Evolutionary conservation across 495 filamentous ascomycete genomes (phyloP).

Genomic region (Talaromyces wortmannii): DNA sequence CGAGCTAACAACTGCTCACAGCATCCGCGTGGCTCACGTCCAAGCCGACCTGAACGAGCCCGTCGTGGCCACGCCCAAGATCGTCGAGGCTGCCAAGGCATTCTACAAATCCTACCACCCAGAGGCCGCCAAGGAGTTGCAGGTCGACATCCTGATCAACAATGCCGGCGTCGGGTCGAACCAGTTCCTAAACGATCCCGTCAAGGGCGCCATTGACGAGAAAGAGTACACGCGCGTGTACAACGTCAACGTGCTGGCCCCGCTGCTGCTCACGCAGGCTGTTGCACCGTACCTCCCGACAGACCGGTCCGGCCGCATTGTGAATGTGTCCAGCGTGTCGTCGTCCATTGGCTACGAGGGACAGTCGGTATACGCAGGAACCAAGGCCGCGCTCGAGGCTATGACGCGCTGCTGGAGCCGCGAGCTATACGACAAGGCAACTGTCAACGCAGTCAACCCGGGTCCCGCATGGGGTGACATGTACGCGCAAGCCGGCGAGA

Average conservation of each 20-base stretch:
- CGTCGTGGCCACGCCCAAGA: background rate
- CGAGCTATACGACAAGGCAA: slow-evolving; percentile 61
- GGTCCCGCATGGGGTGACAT: slow-evolving; percentile 69
- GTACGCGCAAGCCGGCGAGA: slow-evolving; percentile 31
- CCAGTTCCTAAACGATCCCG: slow-evolving; percentile 46
- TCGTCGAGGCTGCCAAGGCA: slow-evolving; percentile 2
- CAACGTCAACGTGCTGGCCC: slow-evolving; percentile 67
- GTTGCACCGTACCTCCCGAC: slow-evolving; percentile 53
- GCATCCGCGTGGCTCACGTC: slow-evolving; percentile 1
- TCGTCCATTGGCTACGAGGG: slow-evolving; percentile 50
- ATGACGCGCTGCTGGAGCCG: slow-evolving; percentile 76
- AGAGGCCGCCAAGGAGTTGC: slow-evolving; percentile 8
- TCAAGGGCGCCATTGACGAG: slow-evolving; percentile 18
- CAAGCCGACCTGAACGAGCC: slow-evolving; percentile 5
- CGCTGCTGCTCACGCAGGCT: slow-evolving; percentile 61
- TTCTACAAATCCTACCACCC: slow-evolving; percentile 2
- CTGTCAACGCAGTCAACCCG: slow-evolving; percentile 75
- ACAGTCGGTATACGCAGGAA: slow-evolving; percentile 68
- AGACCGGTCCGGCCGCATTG: slow-evolving; percentile 62
- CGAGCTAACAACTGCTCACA: background rate
- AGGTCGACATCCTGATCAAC: slow-evolving; percentile 73
- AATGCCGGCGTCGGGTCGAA: slow-evolving; percentile 60
- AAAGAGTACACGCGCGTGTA: slow-evolving; percentile 59
- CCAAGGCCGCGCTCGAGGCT: slow-evolving; percentile 69
- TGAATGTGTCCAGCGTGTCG: slow-evolving; percentile 62